A percentile compares a stretch with the other conserved stretches of the same genome.
These are phyloP conservation scores for Funneliformis mosseae DNA, from an alignment of 192 early-diverging fungal genomes.

Conservation along the genomic window DNA sequence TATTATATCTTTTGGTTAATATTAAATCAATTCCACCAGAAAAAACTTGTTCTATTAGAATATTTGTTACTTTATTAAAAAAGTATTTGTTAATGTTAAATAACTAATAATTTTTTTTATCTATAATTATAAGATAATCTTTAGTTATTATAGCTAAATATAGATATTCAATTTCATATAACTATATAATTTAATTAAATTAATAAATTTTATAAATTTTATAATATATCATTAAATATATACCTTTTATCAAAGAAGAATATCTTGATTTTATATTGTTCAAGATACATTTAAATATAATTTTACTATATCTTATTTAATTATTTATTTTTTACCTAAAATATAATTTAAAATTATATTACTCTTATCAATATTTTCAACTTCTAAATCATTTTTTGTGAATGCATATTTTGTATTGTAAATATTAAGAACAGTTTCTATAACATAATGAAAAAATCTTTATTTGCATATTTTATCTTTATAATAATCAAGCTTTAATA, in stretches of 20 bases:
- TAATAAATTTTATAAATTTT: not conserved
- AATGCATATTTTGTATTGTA: not conserved
- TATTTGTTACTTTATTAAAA: too few relatives aligned
- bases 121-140: too few relatives aligned
- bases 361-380: not conserved
- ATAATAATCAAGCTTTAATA: not conserved
- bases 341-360: constrained; percentile 12
- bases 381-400: not conserved
- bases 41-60: too few relatives aligned
- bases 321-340: not conserved
- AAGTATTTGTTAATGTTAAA: too few relatives aligned
- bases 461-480: too few relatives aligned
- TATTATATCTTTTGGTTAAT: too few relatives aligned
- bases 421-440: constrained; percentile 7
- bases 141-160: too few relatives aligned
- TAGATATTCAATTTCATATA: not conserved
- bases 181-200: not conserved
- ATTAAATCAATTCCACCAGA: too few relatives aligned
- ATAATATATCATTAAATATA: too few relatives aligned
- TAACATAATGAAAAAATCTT: not conserved
- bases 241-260: too few relatives aligned
- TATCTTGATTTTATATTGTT: not conserved
- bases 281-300: not conserved
- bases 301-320: not conserved
- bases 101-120: too few relatives aligned